Evolutionary conservation across 352 stramenopile species (phyloP).

Genomic region (Phytophthora sp.): DNA sequence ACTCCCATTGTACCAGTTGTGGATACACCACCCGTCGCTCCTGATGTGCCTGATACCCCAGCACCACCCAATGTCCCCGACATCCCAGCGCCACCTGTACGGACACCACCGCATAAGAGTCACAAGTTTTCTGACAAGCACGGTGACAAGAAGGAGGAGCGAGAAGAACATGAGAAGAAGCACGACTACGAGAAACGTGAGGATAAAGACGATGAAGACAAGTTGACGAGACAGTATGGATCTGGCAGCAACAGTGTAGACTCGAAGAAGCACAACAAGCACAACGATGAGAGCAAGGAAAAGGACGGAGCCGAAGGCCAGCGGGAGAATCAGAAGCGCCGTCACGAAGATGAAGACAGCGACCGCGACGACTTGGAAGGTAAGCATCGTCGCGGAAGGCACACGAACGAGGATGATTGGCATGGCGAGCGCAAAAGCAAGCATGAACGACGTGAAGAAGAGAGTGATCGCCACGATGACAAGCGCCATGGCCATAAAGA

Average conservation of each 20-base stretch:
- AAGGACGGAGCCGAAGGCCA: background rate
- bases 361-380: background rate
- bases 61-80: conserved; percentile 13
- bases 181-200: conserved; percentile 5
- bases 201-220: conserved; percentile 16
- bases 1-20: background rate
- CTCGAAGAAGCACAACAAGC: conserved; percentile 15
- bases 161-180: conserved; percentile 12
- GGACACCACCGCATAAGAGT: background rate
- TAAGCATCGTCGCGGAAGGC: conserved; percentile 14
- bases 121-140: too few relatives aligned
- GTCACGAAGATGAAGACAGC: conserved; percentile 12
- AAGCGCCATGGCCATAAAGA: conserved; percentile 13
- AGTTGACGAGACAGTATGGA: conserved; percentile 4
- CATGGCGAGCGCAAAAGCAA: conserved; percentile 3
- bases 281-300: background rate
- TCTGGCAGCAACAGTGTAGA: conserved; percentile 6
- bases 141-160: conserved; percentile 11
- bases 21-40: conserved; percentile 3
- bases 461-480: background rate
- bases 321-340: conserved; percentile 4
- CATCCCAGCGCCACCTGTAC: conserved; percentile 8
- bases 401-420: background rate
- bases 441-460: conserved; percentile 10
- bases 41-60: conserved; percentile 11